Percentiles rank a stretch among this genome's conserved stretches.
Conservation (phyloP, 257 asterid genomes). For the Penstemon newberryi region DNA sequence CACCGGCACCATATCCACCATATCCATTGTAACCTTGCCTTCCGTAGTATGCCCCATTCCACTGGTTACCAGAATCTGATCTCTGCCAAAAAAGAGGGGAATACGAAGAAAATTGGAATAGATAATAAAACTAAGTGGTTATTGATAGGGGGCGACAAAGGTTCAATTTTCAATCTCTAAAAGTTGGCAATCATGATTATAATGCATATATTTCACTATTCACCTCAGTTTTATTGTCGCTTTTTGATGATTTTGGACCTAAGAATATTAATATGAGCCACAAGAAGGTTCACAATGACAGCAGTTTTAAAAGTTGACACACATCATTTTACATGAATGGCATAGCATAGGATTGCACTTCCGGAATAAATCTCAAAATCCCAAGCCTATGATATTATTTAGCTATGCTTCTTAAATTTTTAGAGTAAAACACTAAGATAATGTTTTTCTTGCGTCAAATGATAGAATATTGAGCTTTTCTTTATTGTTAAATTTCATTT, state of each 20-base stretch:
- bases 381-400: too few species aligned
- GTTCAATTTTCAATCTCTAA: background rate
- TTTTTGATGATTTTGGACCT: background rate
- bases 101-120: background rate
- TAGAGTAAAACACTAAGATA: too few species aligned
- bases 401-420: too few species aligned
- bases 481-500: too few species aligned
- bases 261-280: background rate
- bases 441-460: too few species aligned
- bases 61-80: conserved; percentile 46
- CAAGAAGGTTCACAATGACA: background rate
- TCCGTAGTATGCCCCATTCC: conserved; percentile 52
- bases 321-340: too few species aligned
- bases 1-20: conserved; percentile 41
- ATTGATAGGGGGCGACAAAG: background rate
- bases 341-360: too few species aligned
- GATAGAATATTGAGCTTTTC: too few species aligned
- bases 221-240: too few species aligned
- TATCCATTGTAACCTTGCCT: conserved; percentile 66
- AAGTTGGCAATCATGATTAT: background rate
- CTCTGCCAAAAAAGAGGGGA: conserved; percentile 35
- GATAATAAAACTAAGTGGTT: too few species aligned
- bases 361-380: too few species aligned
- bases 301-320: too few species aligned
- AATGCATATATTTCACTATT: background rate